A percentile compares a stretch with the other conserved stretches of the same genome.
These are phyloP conservation scores for Acanthamoeba culbertsoni DNA, from an alignment of 208 protist genomes.

Conservation along the genomic window DNA sequence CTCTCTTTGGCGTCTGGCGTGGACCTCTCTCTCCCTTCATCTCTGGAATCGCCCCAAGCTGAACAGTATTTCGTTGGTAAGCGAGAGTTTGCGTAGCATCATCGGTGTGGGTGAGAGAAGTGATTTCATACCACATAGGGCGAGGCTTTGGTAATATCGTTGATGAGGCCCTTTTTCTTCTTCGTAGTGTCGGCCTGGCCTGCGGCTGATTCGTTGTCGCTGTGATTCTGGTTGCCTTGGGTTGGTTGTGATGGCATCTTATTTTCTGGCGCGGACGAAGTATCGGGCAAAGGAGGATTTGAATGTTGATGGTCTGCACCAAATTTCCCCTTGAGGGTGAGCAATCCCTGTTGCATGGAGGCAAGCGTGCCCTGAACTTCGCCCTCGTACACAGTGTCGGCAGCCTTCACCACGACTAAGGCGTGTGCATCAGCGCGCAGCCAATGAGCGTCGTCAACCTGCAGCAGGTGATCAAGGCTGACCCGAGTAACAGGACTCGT, in stretches of 20 bases:
- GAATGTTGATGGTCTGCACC: neutral
- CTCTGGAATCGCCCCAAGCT: neutral
- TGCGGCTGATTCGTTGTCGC: neutral
- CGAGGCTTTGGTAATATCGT: neutral
- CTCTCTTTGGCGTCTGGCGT: neutral
- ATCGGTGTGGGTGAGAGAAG: neutral
- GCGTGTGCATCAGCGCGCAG: neutral
- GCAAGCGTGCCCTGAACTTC: neutral
- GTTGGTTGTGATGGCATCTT: too few relatives aligned
- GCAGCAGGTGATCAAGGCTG: neutral
- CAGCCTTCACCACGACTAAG: neutral
- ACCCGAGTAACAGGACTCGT: neutral
- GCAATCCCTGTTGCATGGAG: neutral
- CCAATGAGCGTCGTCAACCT: neutral
- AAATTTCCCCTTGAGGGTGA: neutral
- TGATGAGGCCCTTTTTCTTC: neutral
- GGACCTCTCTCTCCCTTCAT: neutral
- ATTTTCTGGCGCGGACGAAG: neutral
- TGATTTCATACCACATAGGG: neutral
- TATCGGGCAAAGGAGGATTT: neutral
- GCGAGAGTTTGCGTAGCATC: neutral
- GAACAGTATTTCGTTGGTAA: neutral
- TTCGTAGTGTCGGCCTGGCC: neutral
- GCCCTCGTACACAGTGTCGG: slow-evolving; percentile 8
- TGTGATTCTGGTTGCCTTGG: neutral